Evolutionary conservation across 305 asterid species (phyloP), one percentile per base, ranked within the genome.

Genomic region (Fraxinus dipetala): DNA sequence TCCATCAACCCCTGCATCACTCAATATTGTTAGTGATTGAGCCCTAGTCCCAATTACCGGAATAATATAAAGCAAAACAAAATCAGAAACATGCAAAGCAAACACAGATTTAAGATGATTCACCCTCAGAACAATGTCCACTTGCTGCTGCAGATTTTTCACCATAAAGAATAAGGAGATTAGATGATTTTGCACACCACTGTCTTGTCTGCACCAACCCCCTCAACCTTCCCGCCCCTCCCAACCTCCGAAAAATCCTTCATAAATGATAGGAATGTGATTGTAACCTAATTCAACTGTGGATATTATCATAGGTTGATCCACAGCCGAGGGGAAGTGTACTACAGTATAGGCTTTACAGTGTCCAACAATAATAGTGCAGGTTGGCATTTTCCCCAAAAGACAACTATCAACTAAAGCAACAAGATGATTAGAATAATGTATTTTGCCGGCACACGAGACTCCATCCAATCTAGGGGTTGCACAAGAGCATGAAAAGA

Each of bases 1-100:
- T 83, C 89, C 89, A 92, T 88, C 84, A 93, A 83, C 10, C 98
- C 98, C 98, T 95, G 91, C 85, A 89, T 70, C 63, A 78, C 45
- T 5, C 43, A 51, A 31, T 38, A 76, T 76, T 31, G 76, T 87
- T 51, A n/a, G 76, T 67, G 16, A 18, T 76, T 80, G 75, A 20
- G 14, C 16, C 14, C 16, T 59, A 22, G 4, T 14, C 22, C 63
- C 63, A 51, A 51, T 51, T 51, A 51, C 22, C 63, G 0, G 63
- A 51, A 16, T 51, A 16, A 51, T 16, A 51, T 16, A 24, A 61
- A 56, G 28, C 26, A 56, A 56, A 61, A 61, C n/a, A 9, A 24
- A 61, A 61, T 22, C 30, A 61, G 72, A 61, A 61, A 61, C 72
- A 61, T 4, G 5, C 30, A 61, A 22, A 20, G 31, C 72, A 22